Conservation (phyloP, 2,329 filamentous ascomycete genomes). For the Diaporthe ilicicola region DNA sequence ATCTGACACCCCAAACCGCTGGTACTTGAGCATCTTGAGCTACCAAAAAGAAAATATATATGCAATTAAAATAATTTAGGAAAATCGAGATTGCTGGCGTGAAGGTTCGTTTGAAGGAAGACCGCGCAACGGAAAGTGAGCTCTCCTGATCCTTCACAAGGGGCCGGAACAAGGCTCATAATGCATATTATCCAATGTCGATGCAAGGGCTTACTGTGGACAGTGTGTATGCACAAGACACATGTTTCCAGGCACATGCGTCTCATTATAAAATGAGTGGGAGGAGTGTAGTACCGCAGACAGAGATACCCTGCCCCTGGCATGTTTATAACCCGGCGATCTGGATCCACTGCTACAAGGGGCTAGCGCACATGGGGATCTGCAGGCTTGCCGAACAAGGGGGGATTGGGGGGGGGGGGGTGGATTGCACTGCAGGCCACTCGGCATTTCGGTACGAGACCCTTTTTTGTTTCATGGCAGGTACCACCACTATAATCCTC, state of each 20-base stretch:
- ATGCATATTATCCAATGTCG: not conserved
- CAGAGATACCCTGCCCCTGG: conserved; percentile 17
- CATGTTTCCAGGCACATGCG: not conserved
- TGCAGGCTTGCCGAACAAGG: conserved; percentile 20
- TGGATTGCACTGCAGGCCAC: not conserved
- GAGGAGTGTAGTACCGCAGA: conserved; percentile 9
- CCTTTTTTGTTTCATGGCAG: conserved; percentile 24
- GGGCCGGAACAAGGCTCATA: not conserved
- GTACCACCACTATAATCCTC: conserved; percentile 17
- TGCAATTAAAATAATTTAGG: no score
- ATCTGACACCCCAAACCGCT: not conserved
- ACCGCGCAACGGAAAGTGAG: not conserved
- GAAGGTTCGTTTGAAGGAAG: no score
- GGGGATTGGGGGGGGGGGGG: conserved; percentile 10
- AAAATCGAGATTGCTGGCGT: not conserved
- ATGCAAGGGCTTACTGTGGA: not conserved
- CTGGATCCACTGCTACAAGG: not conserved
- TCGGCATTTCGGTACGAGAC: conserved; percentile 24
- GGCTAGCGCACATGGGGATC: conserved; percentile 21
- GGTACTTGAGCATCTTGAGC: no score
- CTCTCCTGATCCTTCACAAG: not conserved
- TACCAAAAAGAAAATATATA: no score
- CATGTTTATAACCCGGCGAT: conserved; percentile 5
- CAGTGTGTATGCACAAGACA: not conserved
- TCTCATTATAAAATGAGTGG: not conserved